phyloP scores from a whole-genome alignment of 495 filamentous ascomycete genomes.

The Penicillium cataractarum region DNA sequence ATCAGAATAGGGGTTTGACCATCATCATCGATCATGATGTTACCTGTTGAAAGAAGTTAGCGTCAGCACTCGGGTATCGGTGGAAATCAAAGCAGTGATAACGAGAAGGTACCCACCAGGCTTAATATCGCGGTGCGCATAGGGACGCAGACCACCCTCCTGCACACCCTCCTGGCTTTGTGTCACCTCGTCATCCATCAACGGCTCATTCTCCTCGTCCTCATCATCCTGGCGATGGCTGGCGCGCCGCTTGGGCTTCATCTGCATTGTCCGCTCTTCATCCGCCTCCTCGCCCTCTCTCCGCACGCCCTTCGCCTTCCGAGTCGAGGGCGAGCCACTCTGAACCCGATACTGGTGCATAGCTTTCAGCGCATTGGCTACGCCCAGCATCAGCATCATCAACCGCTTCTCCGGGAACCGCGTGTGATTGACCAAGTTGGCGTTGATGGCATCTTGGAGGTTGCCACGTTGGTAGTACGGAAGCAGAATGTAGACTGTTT shows the following conservation, averaged over 20 bases:
- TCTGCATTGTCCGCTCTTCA: constrained; percentile 58
- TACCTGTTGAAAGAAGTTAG: constrained; percentile 57
- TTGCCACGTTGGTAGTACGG: constrained; percentile 96
- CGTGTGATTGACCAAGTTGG: constrained; percentile 96
- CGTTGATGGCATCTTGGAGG: constrained; percentile 96
- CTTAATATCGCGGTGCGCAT: constrained; percentile 97
- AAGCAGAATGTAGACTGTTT: constrained; percentile 95
- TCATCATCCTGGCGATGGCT: constrained; percentile 55
- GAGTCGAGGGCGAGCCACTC: constrained; percentile 53
- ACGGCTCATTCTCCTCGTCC: constrained; percentile 74
- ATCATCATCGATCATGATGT: constrained; percentile 94
- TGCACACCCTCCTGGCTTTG: constrained; percentile 69
- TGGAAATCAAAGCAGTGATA: neutral
- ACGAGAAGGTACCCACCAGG: constrained; percentile 62
- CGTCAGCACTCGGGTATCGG: neutral
- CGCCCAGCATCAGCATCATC: constrained; percentile 89
- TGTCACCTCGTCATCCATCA: constrained; percentile 84
- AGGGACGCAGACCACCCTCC: constrained; percentile 74
- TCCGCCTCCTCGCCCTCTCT: constrained; percentile 63
- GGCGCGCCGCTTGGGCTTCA: constrained; percentile 53
- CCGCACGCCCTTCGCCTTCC: constrained; percentile 64
- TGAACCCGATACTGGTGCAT: constrained; percentile 88
- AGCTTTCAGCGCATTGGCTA: constrained; percentile 81
- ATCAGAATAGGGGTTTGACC: constrained; percentile 92
- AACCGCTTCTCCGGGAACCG: constrained; percentile 85